Evolutionary conservation across 2,329 filamentous ascomycete genomes (phyloP), one percentile per base, ranked within the genome.

Genomic region (Xylaria sp.): DNA sequence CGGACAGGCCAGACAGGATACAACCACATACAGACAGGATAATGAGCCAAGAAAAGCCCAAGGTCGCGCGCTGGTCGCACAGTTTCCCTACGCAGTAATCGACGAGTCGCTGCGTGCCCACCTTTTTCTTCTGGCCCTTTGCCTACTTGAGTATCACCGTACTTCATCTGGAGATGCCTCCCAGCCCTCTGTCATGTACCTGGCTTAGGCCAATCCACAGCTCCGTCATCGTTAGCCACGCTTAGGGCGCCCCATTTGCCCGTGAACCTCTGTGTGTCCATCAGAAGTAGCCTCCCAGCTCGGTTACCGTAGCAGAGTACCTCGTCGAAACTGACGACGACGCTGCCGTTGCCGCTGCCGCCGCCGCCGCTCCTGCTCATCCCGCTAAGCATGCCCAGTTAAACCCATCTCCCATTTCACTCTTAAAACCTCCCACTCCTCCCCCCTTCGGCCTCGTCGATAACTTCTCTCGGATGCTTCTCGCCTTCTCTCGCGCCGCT

Each of bases 391-490:
- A 22, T 16, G 19, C 11, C 48, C 24, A 43, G 54, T 54, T 50
- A 47, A n/a, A 48, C 53, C 47, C 50, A 26, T 58, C 43, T 47
- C 53, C 50, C 22, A 45, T 39, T 54, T 49, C 45, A 56, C 47
- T 62, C 57, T 62, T 62, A 59, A 62, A 63, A 63, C 55, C 53
- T 56, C 49, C 52, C 55, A 54, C 58, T 53, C 55, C 59, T n/a
- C n/a, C 60, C 60, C 60, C 60, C 60, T 51, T 57, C 51, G 29
- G 29, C 51, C 52, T 46, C 51, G 47, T 56, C 39, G 57, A 54
- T 21, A 56, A 48, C 38, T 52, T 53, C 57, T 52, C 50, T 60
- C 53, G 46, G 42, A 17, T 29, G 21, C 18, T 44, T 43, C n/a
- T n/a, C 17, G 24, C 19, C 26, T 17, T 26, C 45, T 48, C 38